These are phyloP conservation scores for Strigomonas galati DNA, from an alignment of 208 protist species.

Conservation along the genomic window DNA sequence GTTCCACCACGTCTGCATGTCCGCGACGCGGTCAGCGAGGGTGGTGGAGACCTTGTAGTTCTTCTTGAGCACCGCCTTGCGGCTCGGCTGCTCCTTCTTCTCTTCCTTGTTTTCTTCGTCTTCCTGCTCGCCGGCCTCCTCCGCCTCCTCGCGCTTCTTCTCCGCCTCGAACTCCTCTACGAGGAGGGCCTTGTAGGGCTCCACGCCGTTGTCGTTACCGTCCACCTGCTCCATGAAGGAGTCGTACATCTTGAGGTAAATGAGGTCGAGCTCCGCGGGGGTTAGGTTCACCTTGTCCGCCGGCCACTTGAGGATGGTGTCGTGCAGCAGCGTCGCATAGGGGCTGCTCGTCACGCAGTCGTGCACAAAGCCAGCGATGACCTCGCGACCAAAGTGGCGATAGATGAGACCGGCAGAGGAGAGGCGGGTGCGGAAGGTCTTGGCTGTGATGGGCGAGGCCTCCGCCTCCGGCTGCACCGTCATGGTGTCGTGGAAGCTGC, in stretches of 20 bases:
- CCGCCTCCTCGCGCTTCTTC: slow-evolving; percentile 3
- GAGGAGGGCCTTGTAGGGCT: slow-evolving; percentile 40
- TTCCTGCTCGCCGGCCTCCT: too few species aligned
- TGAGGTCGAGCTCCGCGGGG: slow-evolving; percentile 49
- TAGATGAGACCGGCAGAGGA: slow-evolving; percentile 94
- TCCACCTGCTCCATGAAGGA: slow-evolving; percentile 94
- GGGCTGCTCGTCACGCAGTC: slow-evolving; percentile 29
- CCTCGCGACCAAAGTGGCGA: slow-evolving; percentile 92
- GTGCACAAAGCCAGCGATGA: slow-evolving; percentile 73
- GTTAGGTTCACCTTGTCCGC: slow-evolving; percentile 26
- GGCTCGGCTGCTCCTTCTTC: slow-evolving; percentile 11
- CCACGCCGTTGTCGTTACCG: slow-evolving; percentile 94
- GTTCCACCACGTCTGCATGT: slow-evolving; percentile 91
- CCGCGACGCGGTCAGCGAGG: slow-evolving; percentile 76
- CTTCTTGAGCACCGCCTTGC: slow-evolving; percentile 27
- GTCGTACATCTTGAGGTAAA: slow-evolving; percentile 83
- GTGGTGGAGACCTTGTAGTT: slow-evolving; percentile 78
- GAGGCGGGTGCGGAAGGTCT: slow-evolving; percentile 81
- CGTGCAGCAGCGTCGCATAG: slow-evolving; percentile 35
- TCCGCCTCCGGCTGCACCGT: slow-evolving; percentile 25
- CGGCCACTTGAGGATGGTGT: slow-evolving; percentile 34
- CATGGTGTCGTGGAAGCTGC: slow-evolving; percentile 91
- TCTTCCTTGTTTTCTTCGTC: slow-evolving; percentile 14
- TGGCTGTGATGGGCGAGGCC: slow-evolving; percentile 5
- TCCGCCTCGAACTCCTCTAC: not conserved